phyloP scores from a whole-genome alignment of 345 rosid genomes.

The Dovyalis caffra region DNA sequence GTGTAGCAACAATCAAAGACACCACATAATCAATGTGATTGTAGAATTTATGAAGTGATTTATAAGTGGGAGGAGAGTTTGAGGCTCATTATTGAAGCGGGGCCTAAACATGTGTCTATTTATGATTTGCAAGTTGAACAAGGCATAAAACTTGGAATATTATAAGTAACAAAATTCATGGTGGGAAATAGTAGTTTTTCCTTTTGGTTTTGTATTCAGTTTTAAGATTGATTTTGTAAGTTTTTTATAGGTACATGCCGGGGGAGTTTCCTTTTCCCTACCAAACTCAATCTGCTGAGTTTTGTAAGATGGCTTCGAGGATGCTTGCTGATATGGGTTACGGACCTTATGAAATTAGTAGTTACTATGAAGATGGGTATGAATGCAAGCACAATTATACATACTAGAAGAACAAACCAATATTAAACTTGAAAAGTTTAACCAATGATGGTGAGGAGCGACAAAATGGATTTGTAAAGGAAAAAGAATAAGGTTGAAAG shows the following conservation, averaged over 20 bases:
- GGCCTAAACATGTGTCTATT: constrained; percentile 73
- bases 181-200: constrained; percentile 1
- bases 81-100: constrained; percentile 51
- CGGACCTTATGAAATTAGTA: constrained; percentile 82
- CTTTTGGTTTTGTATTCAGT: background rate
- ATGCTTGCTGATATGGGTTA: constrained; percentile 66
- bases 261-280: constrained; percentile 91
- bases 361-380: constrained; percentile 59
- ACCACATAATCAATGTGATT: no score
- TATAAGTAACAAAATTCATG: constrained; percentile 47
- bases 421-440: no score
- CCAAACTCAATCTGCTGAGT: constrained; percentile 72
- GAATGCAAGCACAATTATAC: constrained; percentile 79
- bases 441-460: no score
- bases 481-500: no score
- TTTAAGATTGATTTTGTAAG: background rate
- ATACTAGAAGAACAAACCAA: constrained; percentile 87
- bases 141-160: constrained; percentile 75
- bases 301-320: constrained; percentile 65
- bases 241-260: constrained; percentile 66
- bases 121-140: constrained; percentile 98
- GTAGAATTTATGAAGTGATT: no score
- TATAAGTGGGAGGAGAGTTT: constrained; percentile 95
- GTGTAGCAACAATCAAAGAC: no score
- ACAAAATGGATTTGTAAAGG: no score